These are phyloP conservation scores for Flaveria bidentis DNA, from an alignment of 129 eudicot genomes.

Conservation along the genomic window DNA sequence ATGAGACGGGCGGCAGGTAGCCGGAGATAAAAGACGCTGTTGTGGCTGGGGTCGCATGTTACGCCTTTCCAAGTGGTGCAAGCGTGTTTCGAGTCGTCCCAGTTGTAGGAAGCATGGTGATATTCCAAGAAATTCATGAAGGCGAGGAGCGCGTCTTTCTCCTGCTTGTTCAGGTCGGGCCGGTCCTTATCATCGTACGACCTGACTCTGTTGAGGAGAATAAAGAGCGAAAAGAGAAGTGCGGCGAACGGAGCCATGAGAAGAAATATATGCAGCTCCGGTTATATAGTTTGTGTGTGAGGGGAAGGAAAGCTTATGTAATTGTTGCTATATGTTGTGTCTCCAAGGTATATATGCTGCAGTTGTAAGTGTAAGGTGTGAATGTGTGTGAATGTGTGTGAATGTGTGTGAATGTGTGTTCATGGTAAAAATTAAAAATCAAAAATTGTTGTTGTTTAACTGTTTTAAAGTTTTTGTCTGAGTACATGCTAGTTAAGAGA, in stretches of 20 bases:
- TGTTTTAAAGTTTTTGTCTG: too few species aligned
- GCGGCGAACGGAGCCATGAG: neutral
- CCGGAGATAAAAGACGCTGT: constrained; percentile 49
- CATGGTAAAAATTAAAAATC: too few species aligned
- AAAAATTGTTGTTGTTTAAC: too few species aligned
- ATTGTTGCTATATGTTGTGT: too few species aligned
- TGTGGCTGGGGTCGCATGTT: constrained; percentile 46
- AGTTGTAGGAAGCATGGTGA: constrained; percentile 53
- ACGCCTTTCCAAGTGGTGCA: constrained; percentile 79
- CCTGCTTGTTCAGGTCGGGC: constrained; percentile 61
- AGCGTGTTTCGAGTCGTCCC: constrained; percentile 54
- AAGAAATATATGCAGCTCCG: neutral
- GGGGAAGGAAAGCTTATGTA: too few species aligned
- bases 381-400: too few species aligned
- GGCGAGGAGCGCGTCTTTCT: constrained; percentile 68
- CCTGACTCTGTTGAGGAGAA: constrained; percentile 23
- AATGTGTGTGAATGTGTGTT: too few species aligned
- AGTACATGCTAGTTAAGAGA: too few species aligned
- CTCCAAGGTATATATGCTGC: too few species aligned
- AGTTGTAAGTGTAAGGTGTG: too few species aligned
- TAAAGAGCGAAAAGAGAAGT: neutral
- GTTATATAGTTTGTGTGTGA: too few species aligned
- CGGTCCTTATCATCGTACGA: too few species aligned
- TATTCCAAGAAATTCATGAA: constrained; percentile 40
- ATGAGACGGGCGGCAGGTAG: constrained; percentile 72